Conservation (phyloP, 805 yeast species). For the Isabelozyma rhagii region DNA sequence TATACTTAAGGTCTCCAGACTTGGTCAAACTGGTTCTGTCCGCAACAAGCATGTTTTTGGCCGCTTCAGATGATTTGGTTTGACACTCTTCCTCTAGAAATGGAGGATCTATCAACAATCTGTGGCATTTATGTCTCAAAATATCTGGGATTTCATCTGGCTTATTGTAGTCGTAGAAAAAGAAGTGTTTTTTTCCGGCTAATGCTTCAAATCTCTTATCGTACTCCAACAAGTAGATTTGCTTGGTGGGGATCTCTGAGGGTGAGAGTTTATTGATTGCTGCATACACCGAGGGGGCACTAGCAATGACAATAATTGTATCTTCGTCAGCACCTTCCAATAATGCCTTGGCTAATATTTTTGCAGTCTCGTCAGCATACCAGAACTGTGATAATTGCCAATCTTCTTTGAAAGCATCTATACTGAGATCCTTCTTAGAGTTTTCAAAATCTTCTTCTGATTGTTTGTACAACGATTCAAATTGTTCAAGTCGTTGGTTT, state of each 20-base stretch:
- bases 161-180: slow-evolving; percentile 68
- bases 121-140: slow-evolving; percentile 60
- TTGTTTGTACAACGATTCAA: slow-evolving; percentile 48
- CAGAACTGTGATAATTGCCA: slow-evolving; percentile 96
- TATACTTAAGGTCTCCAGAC: slow-evolving; percentile 40
- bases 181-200: slow-evolving; percentile 66
- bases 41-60: slow-evolving; percentile 50
- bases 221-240: slow-evolving; percentile 73
- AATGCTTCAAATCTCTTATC: slow-evolving; percentile 74
- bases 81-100: slow-evolving; percentile 82
- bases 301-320: slow-evolving; percentile 71
- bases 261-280: slow-evolving; percentile 59
- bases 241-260: slow-evolving; percentile 56
- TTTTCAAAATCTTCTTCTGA: slow-evolving; percentile 57
- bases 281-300: slow-evolving; percentile 92
- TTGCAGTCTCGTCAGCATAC: slow-evolving; percentile 76
- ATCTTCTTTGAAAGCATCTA: slow-evolving; percentile 80
- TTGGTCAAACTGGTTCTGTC: slow-evolving; percentile 38
- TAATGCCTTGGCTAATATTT: slow-evolving; percentile 62
- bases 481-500: slow-evolving; percentile 49
- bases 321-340: slow-evolving; percentile 71
- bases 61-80: slow-evolving; percentile 52
- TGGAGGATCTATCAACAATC: slow-evolving; percentile 84
- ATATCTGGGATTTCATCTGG: slow-evolving; percentile 62
- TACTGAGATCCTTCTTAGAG: slow-evolving; percentile 37